Percentiles rank a stretch among this genome's conserved stretches.
These are phyloP conservation scores for Penicillium brasilianum DNA, from an alignment of 2,329 filamentous ascomycete genomes.

Conservation along the genomic window DNA sequence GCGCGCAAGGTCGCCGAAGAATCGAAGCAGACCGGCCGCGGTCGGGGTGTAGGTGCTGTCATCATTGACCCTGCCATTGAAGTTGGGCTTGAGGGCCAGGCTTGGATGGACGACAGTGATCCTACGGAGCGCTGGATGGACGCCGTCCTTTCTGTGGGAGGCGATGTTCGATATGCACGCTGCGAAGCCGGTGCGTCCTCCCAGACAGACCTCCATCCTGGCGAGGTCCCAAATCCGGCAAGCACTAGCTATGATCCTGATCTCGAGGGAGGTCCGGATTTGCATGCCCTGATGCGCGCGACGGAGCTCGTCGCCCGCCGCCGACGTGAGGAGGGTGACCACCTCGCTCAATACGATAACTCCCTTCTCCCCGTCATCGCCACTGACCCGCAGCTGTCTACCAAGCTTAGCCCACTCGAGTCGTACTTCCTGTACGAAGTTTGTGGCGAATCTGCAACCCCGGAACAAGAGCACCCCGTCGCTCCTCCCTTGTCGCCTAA, in stretches of 20 bases:
- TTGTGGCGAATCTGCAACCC: conserved; percentile 4
- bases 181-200: conserved; percentile 35
- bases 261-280: conserved; percentile 49
- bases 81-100: conserved; percentile 26
- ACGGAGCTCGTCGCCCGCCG: conserved; percentile 50
- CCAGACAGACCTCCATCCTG: conserved; percentile 27
- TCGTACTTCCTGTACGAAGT: conserved; percentile 52
- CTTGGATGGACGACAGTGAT: conserved; percentile 33
- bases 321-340: conserved; percentile 38
- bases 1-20: conserved; percentile 47
- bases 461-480: conserved; percentile 56
- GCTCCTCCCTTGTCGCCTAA: conserved; percentile 17
- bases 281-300: conserved; percentile 54
- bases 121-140: conserved; percentile 34
- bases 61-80: conserved; percentile 51
- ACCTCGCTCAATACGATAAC: conserved; percentile 5
- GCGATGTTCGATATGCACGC: conserved; percentile 49
- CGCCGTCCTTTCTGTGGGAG: conserved; percentile 50
- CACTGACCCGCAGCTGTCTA: conserved; percentile 19
- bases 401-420: conserved; percentile 36
- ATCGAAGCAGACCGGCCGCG: conserved; percentile 42
- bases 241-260: conserved; percentile 38
- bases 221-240: conserved; percentile 32
- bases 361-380: conserved; percentile 1
- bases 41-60: conserved; percentile 50